A percentile compares a stretch with the other conserved stretches of the same genome.
Conservation (phyloP, 441 rosid genomes). For the Eruca vesicaria region DNA sequence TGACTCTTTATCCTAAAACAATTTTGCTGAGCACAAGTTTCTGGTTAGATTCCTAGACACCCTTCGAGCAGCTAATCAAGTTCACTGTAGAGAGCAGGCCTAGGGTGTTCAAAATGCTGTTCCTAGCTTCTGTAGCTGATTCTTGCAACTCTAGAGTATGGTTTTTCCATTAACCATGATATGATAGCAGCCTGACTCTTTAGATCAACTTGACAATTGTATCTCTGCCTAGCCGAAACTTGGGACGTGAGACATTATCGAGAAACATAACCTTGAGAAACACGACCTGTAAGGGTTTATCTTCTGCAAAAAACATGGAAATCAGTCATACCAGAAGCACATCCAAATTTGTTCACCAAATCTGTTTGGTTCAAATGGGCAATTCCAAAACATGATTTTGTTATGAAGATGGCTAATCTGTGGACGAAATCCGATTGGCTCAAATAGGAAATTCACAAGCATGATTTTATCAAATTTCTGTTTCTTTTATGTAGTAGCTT, state of each 20-base stretch:
- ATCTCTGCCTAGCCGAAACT: not conserved
- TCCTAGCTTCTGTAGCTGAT: not conserved
- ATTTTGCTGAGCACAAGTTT: too few species aligned
- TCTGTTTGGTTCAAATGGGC: not conserved
- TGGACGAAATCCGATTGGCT: too few species aligned
- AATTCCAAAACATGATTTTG: not conserved
- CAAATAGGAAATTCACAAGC: not conserved
- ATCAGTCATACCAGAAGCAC: not conserved
- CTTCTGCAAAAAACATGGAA: not conserved
- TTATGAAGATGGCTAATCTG: not conserved
- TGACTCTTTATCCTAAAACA: not conserved
- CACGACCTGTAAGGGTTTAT: not conserved
- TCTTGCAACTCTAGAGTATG: not conserved
- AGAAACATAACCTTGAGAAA: not conserved
- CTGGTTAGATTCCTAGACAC: not conserved
- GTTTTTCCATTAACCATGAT: not conserved
- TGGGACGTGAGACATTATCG: not conserved
- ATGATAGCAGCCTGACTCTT: not conserved
- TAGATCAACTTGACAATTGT: not conserved
- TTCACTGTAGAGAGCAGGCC: not conserved
- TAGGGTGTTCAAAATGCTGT: not conserved
- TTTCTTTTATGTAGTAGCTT: too few species aligned
- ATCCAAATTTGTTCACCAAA: not conserved
- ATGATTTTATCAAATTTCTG: too few species aligned
- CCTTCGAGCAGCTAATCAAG: not conserved